phyloP scores from a whole-genome alignment of 805 yeast genomes.

The Yarrowia divulgata region DNA sequence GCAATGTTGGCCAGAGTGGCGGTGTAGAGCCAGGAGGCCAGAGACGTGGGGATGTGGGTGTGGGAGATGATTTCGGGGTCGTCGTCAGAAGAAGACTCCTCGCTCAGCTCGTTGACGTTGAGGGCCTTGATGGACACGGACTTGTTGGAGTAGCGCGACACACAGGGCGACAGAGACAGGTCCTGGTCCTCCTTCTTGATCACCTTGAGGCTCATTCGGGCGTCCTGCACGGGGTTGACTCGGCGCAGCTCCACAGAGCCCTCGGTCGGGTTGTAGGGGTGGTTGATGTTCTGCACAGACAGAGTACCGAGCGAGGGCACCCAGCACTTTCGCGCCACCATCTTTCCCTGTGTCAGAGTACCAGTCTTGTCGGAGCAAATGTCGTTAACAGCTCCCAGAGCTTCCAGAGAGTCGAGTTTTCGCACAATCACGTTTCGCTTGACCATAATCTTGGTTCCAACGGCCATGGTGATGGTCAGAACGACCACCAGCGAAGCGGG shows the following conservation, averaged over 20 bases:
- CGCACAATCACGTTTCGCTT: conserved; percentile 73
- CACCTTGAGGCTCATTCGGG: conserved; percentile 35
- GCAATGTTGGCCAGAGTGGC: conserved; percentile 87
- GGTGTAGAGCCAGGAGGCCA: conserved; percentile 62
- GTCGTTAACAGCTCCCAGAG: conserved; percentile 78
- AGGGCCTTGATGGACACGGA: conserved; percentile 14
- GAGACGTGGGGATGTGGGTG: conserved; percentile 43
- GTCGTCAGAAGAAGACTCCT: conserved; percentile 29
- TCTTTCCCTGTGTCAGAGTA: conserved; percentile 79
- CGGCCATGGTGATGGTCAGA: conserved; percentile 83
- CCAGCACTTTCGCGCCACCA: conserved; percentile 77
- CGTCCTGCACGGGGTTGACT: conserved; percentile 37
- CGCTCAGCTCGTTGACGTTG: conserved; percentile 8
- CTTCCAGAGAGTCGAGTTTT: conserved; percentile 78
- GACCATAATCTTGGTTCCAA: conserved; percentile 77
- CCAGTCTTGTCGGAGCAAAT: conserved; percentile 87
- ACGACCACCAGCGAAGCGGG: conserved; percentile 83
- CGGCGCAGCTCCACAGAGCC: conserved; percentile 56
- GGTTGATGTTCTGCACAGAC: conserved; percentile 60
- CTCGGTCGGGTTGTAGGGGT: conserved; percentile 68
- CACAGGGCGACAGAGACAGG: conserved; percentile 42
- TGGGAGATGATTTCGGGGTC: conserved; percentile 25
- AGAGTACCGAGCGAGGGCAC: conserved; percentile 67
- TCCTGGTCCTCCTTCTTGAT: conserved; percentile 42
- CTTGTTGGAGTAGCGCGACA: conserved; percentile 37